Conservation (phyloP, 345 rosid species). For the Psidium guajava region DNA sequence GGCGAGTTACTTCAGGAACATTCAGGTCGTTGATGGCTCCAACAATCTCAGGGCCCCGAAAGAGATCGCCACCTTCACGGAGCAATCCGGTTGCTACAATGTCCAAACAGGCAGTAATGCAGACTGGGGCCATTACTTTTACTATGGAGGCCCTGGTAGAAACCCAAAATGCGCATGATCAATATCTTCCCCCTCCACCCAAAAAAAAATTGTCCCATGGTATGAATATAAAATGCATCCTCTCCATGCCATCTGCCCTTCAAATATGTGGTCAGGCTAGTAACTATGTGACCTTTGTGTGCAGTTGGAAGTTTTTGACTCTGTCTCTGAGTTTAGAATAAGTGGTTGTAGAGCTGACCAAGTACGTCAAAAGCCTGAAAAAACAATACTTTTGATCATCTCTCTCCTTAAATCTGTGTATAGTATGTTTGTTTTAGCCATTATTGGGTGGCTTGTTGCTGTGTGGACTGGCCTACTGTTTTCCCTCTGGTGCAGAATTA, state of each 20-base stretch:
- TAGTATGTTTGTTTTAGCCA: background rate
- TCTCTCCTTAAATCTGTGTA: background rate
- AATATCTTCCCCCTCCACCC: too few relatives aligned
- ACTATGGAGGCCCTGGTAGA: slow-evolving; percentile 44
- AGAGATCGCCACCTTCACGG: slow-evolving; percentile 31
- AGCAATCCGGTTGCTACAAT: slow-evolving; percentile 37
- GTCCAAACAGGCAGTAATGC: slow-evolving; percentile 30
- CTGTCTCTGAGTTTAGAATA: background rate
- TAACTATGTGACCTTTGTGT: background rate
- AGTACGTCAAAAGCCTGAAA: background rate
- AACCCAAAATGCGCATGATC: slow-evolving; percentile 30
- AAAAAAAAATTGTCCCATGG: background rate
- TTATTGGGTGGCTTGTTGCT: background rate
- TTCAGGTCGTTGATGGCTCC: slow-evolving; percentile 38
- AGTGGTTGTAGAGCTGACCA: background rate
- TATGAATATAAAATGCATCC: background rate
- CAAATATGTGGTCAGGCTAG: background rate
- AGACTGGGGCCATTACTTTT: slow-evolving; percentile 47
- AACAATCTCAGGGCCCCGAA: slow-evolving; percentile 41
- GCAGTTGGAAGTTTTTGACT: background rate
- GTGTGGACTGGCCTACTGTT: background rate
- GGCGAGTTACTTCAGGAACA: slow-evolving; percentile 37
- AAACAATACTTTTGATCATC: background rate
- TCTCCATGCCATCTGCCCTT: background rate
- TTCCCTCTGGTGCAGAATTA: background rate